Evolutionary conservation across 257 asterid species (phyloP), one percentile per base, ranked within the genome.

Genomic region (Capsicum rhomboideum): DNA sequence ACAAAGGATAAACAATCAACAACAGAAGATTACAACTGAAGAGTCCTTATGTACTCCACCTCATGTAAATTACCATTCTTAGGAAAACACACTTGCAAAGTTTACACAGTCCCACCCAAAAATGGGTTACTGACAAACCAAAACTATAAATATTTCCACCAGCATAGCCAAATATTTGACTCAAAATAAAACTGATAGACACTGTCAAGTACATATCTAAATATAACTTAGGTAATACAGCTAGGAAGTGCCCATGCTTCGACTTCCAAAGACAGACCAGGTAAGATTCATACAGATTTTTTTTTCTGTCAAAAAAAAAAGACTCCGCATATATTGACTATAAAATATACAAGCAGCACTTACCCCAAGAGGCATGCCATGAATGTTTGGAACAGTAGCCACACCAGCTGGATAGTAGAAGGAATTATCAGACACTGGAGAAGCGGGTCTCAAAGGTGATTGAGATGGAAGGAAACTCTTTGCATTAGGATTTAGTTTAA

Each of bases 291-390:
- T 13, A 49, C 14, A 46, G 40, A 21, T 23, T 10, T 13, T 7
- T 13, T 72, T 74, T 26, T 0, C 12, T 8, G 59, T 37, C 29
- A 69, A 7, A 75, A 23, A 42, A 50, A 9, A 23, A 42, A 50
- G 4, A 26, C 20, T 49, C 40, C 1, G 4, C 55, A 74, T 49
- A 75, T 49, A 77, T 49, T 77, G 44, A 50, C 26, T 14, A 28
- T 26, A 50, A 49, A 74, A 49, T 8, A 50, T 5, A 77, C 63
- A 77, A 69, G 52, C 59, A 66, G 50, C 79, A 86, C 97, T 89
- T 87, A 95, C 99, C 93, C 99, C 98, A 53, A 91, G 92, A 61
- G 98, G 94, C 97, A 92, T 90, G 83, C 97, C 96, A 67, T 90
- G 98, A 95, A 96, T 92, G 84, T 93, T 97, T 1, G 93, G 77